phyloP scores from a whole-genome alignment of 192 early-diverging fungal genomes.

The Entophlyctis luteolus region DNA sequence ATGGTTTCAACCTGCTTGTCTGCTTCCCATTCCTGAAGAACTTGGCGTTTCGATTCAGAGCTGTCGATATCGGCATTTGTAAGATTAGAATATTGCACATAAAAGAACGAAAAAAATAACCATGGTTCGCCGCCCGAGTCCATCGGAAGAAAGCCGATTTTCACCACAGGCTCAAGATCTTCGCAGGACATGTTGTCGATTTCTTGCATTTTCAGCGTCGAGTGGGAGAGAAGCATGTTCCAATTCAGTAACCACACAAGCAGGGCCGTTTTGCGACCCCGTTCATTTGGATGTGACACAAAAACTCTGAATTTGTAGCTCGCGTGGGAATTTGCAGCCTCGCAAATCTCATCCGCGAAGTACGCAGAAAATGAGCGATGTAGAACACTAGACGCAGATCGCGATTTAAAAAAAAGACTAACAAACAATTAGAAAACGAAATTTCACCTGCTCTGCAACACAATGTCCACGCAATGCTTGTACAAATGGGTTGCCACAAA shows the following conservation, averaged over 20 bases:
- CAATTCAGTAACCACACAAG: conserved; percentile 38
- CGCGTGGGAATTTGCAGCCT: conserved; percentile 38
- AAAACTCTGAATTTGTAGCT: conserved; percentile 30
- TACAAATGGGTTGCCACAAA: conserved; percentile 20
- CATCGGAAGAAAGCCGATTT: neutral
- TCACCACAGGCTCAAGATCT: neutral
- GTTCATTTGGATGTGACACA: neutral
- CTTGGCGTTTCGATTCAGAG: no score
- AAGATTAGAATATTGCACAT: no score
- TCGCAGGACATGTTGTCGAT: neutral
- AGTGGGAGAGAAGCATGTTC: conserved; percentile 19
- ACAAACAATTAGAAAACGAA: neutral
- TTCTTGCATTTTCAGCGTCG: neutral
- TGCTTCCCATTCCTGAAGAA: conserved; percentile 8
- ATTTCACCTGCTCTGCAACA: neutral
- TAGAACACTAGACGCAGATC: neutral
- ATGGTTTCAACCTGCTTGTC: conserved; percentile 24
- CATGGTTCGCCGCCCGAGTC: no score
- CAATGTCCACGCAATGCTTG: conserved; percentile 18
- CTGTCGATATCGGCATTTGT: no score
- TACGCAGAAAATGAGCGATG: conserved; percentile 17
- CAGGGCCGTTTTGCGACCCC: conserved; percentile 20
- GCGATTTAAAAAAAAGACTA: neutral
- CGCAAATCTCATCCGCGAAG: conserved; percentile 35
- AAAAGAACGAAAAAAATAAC: no score